A percentile compares a stretch with the other conserved stretches of the same genome.
Conservation (phyloP, 371 early-diverging fungal genomes). For the Rhizopus sp. region DNA sequence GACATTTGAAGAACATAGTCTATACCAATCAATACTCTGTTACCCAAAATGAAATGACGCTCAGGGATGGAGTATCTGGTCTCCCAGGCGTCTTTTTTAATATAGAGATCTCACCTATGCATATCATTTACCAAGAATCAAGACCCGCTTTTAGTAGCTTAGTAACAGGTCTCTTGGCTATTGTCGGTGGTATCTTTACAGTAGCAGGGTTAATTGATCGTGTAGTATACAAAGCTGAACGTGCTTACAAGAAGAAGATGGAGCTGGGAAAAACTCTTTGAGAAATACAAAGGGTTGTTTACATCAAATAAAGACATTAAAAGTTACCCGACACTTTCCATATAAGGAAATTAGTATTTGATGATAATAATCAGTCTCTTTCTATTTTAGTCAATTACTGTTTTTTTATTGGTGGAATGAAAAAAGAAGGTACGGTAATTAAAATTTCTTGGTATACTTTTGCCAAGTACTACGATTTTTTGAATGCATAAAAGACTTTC, state of each 20-base stretch:
- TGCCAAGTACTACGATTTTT: conserved; percentile 10
- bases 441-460: not conserved
- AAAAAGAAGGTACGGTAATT: too few relatives aligned
- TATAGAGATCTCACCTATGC: conserved; percentile 97
- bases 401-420: too few relatives aligned
- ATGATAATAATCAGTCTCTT: too few relatives aligned
- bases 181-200: conserved; percentile 94
- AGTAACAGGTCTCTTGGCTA: conserved; percentile 89
- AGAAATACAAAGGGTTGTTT: too few relatives aligned
- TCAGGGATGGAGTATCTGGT: conserved; percentile 23
- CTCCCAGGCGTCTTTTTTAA: conserved; percentile 89
- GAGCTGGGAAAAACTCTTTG: conserved; percentile 79
- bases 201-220: conserved; percentile 93
- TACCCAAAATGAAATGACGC: conserved; percentile 75
- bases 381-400: too few relatives aligned
- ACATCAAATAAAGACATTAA: too few relatives aligned
- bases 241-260: conserved; percentile 75
- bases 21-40: conserved; percentile 94
- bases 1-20: conserved; percentile 65
- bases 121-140: conserved; percentile 84
- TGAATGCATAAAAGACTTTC: not conserved
- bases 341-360: too few relatives aligned
- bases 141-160: conserved; percentile 85
- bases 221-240: conserved; percentile 86
- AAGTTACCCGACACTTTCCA: too few relatives aligned